phyloP scores from a whole-genome alignment of 768 basidiomycete species.

The Amanita polypyramis region DNA sequence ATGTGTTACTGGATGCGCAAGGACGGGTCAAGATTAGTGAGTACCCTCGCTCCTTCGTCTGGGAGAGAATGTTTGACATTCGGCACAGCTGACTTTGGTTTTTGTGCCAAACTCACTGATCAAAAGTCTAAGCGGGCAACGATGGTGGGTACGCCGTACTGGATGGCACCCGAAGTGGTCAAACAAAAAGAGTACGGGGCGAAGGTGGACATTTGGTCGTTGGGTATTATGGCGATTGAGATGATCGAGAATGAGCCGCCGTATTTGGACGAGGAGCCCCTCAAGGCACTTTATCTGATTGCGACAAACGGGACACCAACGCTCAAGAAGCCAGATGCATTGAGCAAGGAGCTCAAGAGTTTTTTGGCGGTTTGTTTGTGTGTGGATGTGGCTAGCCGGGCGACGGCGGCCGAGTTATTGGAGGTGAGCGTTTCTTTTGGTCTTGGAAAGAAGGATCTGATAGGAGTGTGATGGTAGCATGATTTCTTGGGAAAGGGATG shows the following conservation, averaged over 20 bases:
- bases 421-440: constrained; percentile 39
- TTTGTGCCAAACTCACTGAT: constrained; percentile 92
- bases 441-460: constrained; percentile 6
- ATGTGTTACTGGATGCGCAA: constrained; percentile 84
- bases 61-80: not conserved
- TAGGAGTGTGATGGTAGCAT: constrained; percentile 57
- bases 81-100: constrained; percentile 82
- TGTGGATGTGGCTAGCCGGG: constrained; percentile 90
- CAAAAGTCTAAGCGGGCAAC: constrained; percentile 96
- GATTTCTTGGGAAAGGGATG: constrained; percentile 92
- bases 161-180: constrained; percentile 99
- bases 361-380: constrained; percentile 98
- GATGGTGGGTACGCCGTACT: constrained; percentile 98
- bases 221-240: constrained; percentile 98
- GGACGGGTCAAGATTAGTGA: constrained; percentile 96
- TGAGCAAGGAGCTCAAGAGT: constrained; percentile 88
- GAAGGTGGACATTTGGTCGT: constrained; percentile 94
- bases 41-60: constrained; percentile 20
- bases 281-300: constrained; percentile 90
- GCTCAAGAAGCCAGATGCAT: constrained; percentile 87
- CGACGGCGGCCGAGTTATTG: constrained; percentile 79
- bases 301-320: constrained; percentile 99
- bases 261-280: constrained; percentile 89
- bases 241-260: constrained; percentile 99
- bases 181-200: constrained; percentile 96